These are phyloP conservation scores for Tetrahymena borealis DNA, from an alignment of 73 alveolate species.

Conservation along the genomic window DNA sequence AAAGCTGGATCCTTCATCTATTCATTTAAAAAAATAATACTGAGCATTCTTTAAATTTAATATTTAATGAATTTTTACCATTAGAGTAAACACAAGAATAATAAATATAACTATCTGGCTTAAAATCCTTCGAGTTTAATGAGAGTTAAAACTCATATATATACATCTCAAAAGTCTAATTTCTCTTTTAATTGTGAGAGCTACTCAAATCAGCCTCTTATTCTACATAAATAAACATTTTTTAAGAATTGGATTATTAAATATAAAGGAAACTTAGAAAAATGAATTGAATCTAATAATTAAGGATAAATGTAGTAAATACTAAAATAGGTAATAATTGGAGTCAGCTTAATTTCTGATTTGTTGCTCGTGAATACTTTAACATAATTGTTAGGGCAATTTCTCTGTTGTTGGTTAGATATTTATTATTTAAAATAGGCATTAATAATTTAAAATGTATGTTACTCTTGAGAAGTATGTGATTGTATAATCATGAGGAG, in stretches of 20 bases:
- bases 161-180: not conserved
- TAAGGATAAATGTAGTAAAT: not conserved
- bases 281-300: too few relatives aligned
- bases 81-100: not conserved
- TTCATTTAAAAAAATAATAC: not conserved
- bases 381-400: not conserved
- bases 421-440: not conserved
- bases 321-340: not conserved
- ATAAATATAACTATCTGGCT: not conserved
- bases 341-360: not conserved
- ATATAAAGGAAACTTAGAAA: too few relatives aligned
- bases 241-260: too few relatives aligned
- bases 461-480: not conserved
- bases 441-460: not conserved
- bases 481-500: not conserved
- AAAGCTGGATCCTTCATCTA: not conserved
- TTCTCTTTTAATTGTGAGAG: not conserved
- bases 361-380: not conserved
- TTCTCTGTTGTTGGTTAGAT: not conserved
- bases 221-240: not conserved
- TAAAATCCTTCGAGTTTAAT: not conserved
- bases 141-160: not conserved
- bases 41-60: not conserved
- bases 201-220: not conserved
- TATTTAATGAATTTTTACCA: not conserved